Evolutionary conservation across 139 green algal genomes (phyloP), one percentile per base, ranked within the genome.

Genomic region (Protoeuglena noctilucae): DNA sequence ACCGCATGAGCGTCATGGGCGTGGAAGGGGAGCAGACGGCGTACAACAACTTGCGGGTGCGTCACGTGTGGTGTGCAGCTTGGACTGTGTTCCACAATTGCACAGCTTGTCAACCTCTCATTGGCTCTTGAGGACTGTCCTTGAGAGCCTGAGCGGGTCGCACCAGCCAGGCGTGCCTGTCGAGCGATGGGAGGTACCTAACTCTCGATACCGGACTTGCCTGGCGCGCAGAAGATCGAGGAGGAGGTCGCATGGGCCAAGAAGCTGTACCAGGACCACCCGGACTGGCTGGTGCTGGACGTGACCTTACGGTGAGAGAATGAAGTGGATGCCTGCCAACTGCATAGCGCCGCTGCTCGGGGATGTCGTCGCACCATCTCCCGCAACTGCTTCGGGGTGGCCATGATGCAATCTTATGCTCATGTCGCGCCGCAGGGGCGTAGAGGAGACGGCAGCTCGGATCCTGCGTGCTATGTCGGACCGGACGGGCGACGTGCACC

Each of bases 361-460:
- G n/a, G n/a, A n/a, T n/a, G n/a, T n/a, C n/a, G n/a, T n/a, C n/a
- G n/a, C n/a, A n/a, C n/a, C n/a, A n/a, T n/a, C n/a, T n/a, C n/a
- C n/a, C n/a, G n/a, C n/a, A n/a, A n/a, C n/a, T n/a, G n/a, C n/a
- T n/a, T n/a, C n/a, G n/a, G n/a, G n/a, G n/a, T n/a, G n/a, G n/a
- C n/a, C n/a, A n/a, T n/a, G n/a, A n/a, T n/a, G n/a, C n/a, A n/a
- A n/a, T n/a, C n/a, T n/a, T 56, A 14, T 34, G 4, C 21, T 30
- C 26, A 24, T 58, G 27, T 55, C 16, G 39, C 39, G 18, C 12
- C 22, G 39, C 51, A 66, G 60, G 19, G 69, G 69, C 29, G 65
- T 81, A 16, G 73, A 81, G 61, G 73, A 81, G 56, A 71, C 58
- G 24, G 72, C 72, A 7, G 72, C 69, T 12, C 53, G 58, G 16